These are phyloP conservation scores for Umbelopsis sp. DNA, from an alignment of 192 early-diverging fungal species.

Conservation along the genomic window DNA sequence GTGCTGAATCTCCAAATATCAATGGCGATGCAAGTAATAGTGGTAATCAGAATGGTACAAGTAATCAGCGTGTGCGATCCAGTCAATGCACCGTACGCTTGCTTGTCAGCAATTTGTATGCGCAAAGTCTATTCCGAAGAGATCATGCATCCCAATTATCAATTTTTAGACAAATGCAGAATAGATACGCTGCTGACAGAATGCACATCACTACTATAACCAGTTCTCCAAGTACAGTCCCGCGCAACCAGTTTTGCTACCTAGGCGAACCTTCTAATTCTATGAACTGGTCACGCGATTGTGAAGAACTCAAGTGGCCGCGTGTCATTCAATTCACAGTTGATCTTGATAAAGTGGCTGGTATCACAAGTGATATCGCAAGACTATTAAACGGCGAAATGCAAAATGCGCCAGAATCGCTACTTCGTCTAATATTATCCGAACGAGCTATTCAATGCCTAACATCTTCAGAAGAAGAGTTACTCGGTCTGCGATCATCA, in stretches of 20 bases:
- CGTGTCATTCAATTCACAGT: not conserved
- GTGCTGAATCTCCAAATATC: not conserved
- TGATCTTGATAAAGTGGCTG: not conserved
- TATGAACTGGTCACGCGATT: not conserved
- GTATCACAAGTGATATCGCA: constrained; percentile 6
- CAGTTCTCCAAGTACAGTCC: not conserved
- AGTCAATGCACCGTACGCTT: not conserved
- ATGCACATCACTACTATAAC: not conserved
- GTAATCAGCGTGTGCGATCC: not conserved
- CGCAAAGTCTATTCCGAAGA: not conserved
- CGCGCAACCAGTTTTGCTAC: not conserved
- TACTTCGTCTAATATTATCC: not conserved
- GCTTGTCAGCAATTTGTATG: not conserved
- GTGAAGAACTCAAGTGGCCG: not conserved
- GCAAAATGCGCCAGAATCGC: not conserved
- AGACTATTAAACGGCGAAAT: not conserved
- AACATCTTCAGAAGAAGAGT: not conserved
- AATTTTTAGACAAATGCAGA: not conserved
- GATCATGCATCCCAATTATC: not conserved
- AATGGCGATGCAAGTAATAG: not conserved
- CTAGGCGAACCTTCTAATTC: not conserved
- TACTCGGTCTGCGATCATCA: not conserved
- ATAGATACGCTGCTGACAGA: not conserved
- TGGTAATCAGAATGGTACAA: not conserved
- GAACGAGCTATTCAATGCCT: constrained; percentile 1